Conservation (phyloP, 768 basidiomycete genomes). For the Trametes punicea region DNA sequence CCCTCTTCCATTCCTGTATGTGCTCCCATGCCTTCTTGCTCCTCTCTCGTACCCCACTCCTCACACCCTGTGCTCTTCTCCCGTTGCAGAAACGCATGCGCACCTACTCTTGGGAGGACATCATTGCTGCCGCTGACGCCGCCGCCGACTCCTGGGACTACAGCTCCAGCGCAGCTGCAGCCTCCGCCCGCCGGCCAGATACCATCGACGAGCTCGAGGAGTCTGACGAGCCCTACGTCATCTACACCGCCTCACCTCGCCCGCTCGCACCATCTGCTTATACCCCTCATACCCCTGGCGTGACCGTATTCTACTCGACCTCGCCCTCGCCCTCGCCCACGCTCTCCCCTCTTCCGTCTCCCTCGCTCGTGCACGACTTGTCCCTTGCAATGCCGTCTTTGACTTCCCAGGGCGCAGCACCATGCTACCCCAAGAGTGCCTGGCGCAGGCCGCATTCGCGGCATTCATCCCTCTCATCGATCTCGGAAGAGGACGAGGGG, state of each 20-base stretch:
- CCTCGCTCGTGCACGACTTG: constrained; percentile 9
- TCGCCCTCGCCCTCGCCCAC: constrained; percentile 10
- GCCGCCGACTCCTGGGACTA: constrained; percentile 17
- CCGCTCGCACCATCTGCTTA: constrained; percentile 1
- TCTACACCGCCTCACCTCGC: constrained; percentile 23
- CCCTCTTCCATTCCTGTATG: constrained; percentile 1
- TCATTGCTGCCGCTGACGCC: constrained; percentile 22
- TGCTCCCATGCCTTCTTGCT: not conserved
- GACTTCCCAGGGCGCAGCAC: not conserved
- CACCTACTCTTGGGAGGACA: constrained; percentile 23
- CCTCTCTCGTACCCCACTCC: not conserved
- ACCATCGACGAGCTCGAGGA: constrained; percentile 19
- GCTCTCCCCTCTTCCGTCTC: constrained; percentile 1
- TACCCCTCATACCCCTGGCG: constrained; percentile 1
- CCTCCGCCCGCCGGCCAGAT: constrained; percentile 4
- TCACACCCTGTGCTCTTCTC: not conserved
- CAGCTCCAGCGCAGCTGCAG: not conserved
- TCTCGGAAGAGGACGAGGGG: constrained; percentile 25
- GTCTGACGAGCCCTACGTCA: constrained; percentile 24
- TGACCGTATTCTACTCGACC: constrained; percentile 12
- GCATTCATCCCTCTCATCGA: constrained; percentile 26
- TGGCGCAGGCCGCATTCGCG: constrained; percentile 22
- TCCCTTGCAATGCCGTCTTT: not conserved
- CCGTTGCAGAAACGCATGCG: constrained; percentile 13
- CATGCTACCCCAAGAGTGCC: not conserved